phyloP scores from a whole-genome alignment of 192 early-diverging fungal species.

The Umbelopsis vinacea region DNA sequence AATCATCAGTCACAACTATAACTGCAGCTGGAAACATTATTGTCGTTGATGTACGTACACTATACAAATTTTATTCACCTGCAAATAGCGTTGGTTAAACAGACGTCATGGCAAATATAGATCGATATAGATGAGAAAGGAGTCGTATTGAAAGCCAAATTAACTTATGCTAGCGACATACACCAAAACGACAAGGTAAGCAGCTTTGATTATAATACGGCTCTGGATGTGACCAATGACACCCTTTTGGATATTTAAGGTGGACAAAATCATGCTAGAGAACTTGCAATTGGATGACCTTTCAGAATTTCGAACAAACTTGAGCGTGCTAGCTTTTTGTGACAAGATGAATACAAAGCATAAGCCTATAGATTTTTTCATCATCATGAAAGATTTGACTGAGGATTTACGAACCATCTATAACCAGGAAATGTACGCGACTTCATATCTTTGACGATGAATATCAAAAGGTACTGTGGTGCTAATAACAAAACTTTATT shows the following conservation, averaged over 20 bases:
- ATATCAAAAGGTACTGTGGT: neutral
- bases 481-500: neutral
- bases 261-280: slow-evolving; percentile 32
- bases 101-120: slow-evolving; percentile 2
- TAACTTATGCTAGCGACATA: slow-evolving; percentile 38
- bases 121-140: slow-evolving; percentile 39
- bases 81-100: neutral
- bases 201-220: neutral
- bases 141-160: slow-evolving; percentile 27
- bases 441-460: neutral
- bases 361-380: slow-evolving; percentile 33
- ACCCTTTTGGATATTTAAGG: neutral
- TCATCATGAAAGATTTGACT: slow-evolving; percentile 21
- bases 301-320: slow-evolving; percentile 24
- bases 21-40: slow-evolving; percentile 40
- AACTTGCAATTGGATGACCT: slow-evolving; percentile 25
- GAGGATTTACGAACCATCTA: slow-evolving; percentile 30
- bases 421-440: slow-evolving; percentile 36
- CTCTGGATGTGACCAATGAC: neutral
- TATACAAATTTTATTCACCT: neutral
- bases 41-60: slow-evolving; percentile 37
- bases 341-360: slow-evolving; percentile 39
- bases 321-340: slow-evolving; percentile 29
- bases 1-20: slow-evolving; percentile 32
- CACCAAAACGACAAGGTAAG: slow-evolving; percentile 38